These are phyloP conservation scores for Rhizopogon rudus DNA, from an alignment of 768 basidiomycete species.

Conservation along the genomic window DNA sequence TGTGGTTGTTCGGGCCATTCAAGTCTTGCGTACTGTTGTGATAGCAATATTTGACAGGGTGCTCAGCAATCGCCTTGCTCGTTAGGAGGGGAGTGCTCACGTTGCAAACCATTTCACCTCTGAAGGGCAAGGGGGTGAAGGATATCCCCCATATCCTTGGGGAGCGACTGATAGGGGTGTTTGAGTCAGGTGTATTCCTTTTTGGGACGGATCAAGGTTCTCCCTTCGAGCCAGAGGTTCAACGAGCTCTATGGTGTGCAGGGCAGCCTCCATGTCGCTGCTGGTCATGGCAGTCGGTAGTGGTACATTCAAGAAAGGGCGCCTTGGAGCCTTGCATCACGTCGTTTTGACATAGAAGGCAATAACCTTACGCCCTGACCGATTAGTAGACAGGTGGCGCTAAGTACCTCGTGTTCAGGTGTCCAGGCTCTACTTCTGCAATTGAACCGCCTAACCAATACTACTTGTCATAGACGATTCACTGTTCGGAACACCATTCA, in stretches of 20 bases:
- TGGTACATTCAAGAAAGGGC: not conserved
- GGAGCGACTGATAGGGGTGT: not conserved
- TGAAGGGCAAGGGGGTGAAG: not conserved
- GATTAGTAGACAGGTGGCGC: not conserved
- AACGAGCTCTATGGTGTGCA: not conserved
- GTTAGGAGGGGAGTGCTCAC: not conserved
- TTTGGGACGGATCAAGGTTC: not conserved
- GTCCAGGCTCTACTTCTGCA: not conserved
- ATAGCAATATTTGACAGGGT: not conserved
- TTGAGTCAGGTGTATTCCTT: not conserved
- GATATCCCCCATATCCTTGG: not conserved
- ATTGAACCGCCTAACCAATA: not conserved
- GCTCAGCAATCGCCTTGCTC: not conserved
- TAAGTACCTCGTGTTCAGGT: not conserved
- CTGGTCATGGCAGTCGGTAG: not conserved
- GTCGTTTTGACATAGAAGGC: not conserved
- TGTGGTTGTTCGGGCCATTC: not conserved
- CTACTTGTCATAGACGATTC: slow-evolving; percentile 12
- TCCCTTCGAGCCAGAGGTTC: not conserved
- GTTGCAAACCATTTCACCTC: not conserved
- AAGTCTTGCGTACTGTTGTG: not conserved
- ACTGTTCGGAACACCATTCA: slow-evolving; percentile 19
- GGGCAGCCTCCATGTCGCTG: not conserved
- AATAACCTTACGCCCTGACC: not conserved
- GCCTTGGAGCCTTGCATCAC: not conserved